Evolutionary conservation across 1,139 yeast species (phyloP).

Genomic region (Pichia sp.): DNA sequence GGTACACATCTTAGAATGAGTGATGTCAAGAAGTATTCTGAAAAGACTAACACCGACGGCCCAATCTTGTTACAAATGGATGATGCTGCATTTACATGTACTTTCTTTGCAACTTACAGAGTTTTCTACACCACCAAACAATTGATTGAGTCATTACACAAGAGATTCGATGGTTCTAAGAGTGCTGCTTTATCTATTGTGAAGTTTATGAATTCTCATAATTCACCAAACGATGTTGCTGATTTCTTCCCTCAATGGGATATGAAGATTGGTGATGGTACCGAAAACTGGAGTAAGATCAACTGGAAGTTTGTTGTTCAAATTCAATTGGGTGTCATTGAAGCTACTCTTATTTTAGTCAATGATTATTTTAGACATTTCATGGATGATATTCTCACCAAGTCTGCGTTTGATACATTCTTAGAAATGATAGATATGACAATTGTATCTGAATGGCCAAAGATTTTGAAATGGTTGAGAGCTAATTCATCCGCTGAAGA

Average conservation of each 20-base stretch:
- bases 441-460: slow-evolving; percentile 67
- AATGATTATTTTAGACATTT: slow-evolving; percentile 76
- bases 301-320: slow-evolving; percentile 62
- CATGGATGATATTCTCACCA: slow-evolving; percentile 63
- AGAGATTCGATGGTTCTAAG: slow-evolving; percentile 56
- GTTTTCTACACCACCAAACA: slow-evolving; percentile 57
- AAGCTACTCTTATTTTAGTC: slow-evolving; percentile 70
- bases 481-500: slow-evolving; percentile 23
- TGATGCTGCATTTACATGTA: slow-evolving; percentile 56
- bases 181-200: slow-evolving; percentile 55
- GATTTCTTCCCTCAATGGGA: slow-evolving; percentile 55
- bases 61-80: slow-evolving; percentile 46
- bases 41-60: slow-evolving; percentile 12
- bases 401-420: slow-evolving; percentile 61
- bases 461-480: slow-evolving; percentile 39
- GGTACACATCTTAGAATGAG: slow-evolving; percentile 43
- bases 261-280: slow-evolving; percentile 22
- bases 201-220: slow-evolving; percentile 18
- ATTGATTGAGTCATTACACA: slow-evolving; percentile 48
- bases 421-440: slow-evolving; percentile 71
- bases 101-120: slow-evolving; percentile 64
- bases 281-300: slow-evolving; percentile 26
- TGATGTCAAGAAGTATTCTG: slow-evolving; percentile 39
- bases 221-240: neutral
- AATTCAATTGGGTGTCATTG: slow-evolving; percentile 81